Evolutionary conservation across 1,284 basidiomycete genomes (phyloP).

Genomic region (Agaricales sp.): DNA sequence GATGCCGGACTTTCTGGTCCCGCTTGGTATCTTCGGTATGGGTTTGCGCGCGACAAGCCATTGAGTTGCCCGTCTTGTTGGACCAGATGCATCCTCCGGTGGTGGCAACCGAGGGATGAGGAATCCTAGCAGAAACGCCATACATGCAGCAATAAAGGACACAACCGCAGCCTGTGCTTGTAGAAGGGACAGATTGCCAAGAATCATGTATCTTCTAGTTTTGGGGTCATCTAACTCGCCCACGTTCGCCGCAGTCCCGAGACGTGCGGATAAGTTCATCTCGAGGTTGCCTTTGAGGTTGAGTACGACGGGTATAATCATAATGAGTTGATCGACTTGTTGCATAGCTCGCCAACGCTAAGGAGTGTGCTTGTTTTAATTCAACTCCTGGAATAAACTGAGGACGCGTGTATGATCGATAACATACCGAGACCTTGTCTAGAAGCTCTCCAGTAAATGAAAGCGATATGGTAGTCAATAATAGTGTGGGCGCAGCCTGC

Average conservation of each 20-base stretch:
- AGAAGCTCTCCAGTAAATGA: slow-evolving; percentile 1
- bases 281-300: slow-evolving; percentile 97
- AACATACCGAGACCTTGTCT: slow-evolving; percentile 4
- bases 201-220: slow-evolving; percentile 58
- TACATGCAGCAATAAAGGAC: slow-evolving; percentile 75
- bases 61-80: neutral
- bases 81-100: slow-evolving; percentile 12
- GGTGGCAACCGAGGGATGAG: slow-evolving; percentile 34
- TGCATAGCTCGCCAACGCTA: slow-evolving; percentile 86
- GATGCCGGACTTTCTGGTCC: slow-evolving; percentile 28
- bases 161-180: slow-evolving; percentile 93
- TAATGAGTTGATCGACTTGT: slow-evolving; percentile 89
- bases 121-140: slow-evolving; percentile 69
- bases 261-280: slow-evolving; percentile 82
- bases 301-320: slow-evolving; percentile 90
- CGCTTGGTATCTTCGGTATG: slow-evolving; percentile 20
- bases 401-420: neutral
- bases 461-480: slow-evolving; percentile 1
- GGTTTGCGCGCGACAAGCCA: slow-evolving; percentile 12
- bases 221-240: slow-evolving; percentile 77
- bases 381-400: neutral
- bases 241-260: slow-evolving; percentile 73
- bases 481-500: slow-evolving; percentile 2
- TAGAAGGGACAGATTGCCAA: slow-evolving; percentile 80
- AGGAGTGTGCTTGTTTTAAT: slow-evolving; percentile 1